Base-by-base conservation (phyloP, 108 stramenopile genomes). In the Halocafeteria seosinensis region DNA sequence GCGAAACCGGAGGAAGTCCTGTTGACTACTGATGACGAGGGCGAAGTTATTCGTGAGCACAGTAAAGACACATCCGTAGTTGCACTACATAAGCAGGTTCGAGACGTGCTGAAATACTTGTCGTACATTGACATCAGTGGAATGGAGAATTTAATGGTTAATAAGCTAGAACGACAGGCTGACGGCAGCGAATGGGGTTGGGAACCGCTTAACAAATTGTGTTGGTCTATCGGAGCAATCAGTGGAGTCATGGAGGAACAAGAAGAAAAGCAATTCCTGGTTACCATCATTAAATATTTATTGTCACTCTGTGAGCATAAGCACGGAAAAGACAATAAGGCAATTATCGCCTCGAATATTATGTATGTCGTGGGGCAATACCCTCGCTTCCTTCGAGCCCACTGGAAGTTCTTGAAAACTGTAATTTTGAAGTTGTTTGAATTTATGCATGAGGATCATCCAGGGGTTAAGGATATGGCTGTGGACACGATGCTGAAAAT, bases 361-460 rank as follows among this genome's bases (percentile, higher is more conserved):
- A 99, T 99, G 98, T 99, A 99, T 71, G 94, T 99, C 31, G 94
- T 96, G 23, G 98, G 98, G 3, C 98, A 99, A 77, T 99, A 99
- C 71, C 98, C 98, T 34, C 88, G 98, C 1, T 99, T 99, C 77
- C 72, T 99, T 31, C 87, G 88, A 65, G 90, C 91, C 23, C 98
- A 99, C 70, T 99, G 98, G 98, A 96, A 94, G 78, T 99, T 99
- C 71, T 82, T 99, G 27, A 90, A 95, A 74, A 99, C 97, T n/a
- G 98, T 99, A 28, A 94, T 95, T 66, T 91, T 93, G 74, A 99
- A 99, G 78, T 82, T 96, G 24, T 99, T 96, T 73, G 94, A 99
- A 76, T 99, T 99, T 73, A 96, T 96, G 94, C 94, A 95, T 71
- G 98, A 99, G 69, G 61, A 71, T 23, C 98, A 96, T 70, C 97